These are phyloP conservation scores for Lichtheimia corymbifera DNA, from an alignment of 371 early-diverging fungal genomes.

Conservation along the genomic window DNA sequence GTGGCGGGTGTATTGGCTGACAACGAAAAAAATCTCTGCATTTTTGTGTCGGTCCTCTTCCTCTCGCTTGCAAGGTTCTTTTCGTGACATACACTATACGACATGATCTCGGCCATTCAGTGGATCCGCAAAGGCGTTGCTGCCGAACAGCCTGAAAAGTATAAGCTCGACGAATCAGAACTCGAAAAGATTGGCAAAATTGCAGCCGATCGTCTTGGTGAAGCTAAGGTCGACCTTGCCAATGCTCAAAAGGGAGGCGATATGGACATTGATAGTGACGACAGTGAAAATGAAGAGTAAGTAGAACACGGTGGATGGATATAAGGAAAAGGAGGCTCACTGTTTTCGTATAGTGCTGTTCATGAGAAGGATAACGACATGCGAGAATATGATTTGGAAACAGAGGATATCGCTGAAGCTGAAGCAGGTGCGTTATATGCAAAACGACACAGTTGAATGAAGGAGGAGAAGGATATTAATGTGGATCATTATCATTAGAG, in stretches of 20 bases:
- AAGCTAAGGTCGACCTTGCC: conserved; percentile 69
- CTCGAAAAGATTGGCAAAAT: conserved; percentile 73
- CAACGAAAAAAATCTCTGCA: too few relatives aligned
- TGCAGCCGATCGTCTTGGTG: conserved; percentile 71
- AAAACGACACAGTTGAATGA: neutral
- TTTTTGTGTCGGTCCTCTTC: neutral
- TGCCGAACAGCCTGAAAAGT: conserved; percentile 72
- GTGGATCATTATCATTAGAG: conserved; percentile 2
- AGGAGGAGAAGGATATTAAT: neutral
- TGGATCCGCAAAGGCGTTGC: conserved; percentile 93
- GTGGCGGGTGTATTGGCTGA: too few relatives aligned
- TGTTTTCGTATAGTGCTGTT: neutral
- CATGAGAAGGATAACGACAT: neutral
- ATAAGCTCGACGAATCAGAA: conserved; percentile 85
- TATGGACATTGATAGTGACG: conserved; percentile 33
- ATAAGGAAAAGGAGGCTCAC: too few relatives aligned
- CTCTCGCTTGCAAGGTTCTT: neutral
- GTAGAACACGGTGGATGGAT: neutral
- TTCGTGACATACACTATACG: conserved; percentile 5
- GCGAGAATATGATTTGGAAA: neutral
- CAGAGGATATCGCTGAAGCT: neutral
- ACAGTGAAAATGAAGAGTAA: conserved; percentile 12
- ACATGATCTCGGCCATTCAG: conserved; percentile 77
- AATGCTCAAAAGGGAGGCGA: conserved; percentile 44
- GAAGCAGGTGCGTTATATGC: neutral